phyloP scores from a whole-genome alignment of 768 basidiomycete species.

The Podaxis sp. region DNA sequence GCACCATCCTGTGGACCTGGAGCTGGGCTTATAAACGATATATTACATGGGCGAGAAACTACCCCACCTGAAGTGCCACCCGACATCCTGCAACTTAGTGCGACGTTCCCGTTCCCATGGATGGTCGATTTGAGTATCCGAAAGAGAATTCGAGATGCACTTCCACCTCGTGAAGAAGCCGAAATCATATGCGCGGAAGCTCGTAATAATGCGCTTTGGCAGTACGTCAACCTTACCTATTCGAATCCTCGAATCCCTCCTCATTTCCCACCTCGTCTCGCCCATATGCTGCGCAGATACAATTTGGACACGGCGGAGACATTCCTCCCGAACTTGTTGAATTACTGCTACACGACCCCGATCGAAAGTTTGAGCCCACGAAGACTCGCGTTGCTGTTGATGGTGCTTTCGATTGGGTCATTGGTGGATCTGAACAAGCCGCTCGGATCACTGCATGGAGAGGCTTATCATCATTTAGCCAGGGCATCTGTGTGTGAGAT shows the following conservation, averaged over 20 bases:
- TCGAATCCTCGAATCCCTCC: constrained; percentile 8
- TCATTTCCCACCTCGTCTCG: neutral
- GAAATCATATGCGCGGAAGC: constrained; percentile 62
- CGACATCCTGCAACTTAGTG: constrained; percentile 58
- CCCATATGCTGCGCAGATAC: constrained; percentile 40
- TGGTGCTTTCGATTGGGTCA: constrained; percentile 73
- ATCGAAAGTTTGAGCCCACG: constrained; percentile 64
- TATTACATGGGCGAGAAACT: constrained; percentile 17
- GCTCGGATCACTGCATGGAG: constrained; percentile 57
- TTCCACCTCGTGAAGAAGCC: constrained; percentile 61
- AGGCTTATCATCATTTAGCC: constrained; percentile 66
- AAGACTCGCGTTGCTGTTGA: constrained; percentile 64
- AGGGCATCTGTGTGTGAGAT: constrained; percentile 70
- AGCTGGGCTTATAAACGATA: too few species aligned
- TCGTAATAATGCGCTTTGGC: constrained; percentile 69
- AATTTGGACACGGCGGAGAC: constrained; percentile 71
- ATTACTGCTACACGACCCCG: constrained; percentile 64
- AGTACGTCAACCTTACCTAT: constrained; percentile 43
- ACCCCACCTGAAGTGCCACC: constrained; percentile 41
- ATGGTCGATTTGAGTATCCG: constrained; percentile 62
- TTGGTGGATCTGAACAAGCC: constrained; percentile 62
- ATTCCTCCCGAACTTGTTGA: constrained; percentile 65
- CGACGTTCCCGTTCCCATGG: constrained; percentile 73
- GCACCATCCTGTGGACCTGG: too few species aligned
- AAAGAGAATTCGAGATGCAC: constrained; percentile 59